Evolutionary conservation across 1,284 basidiomycete genomes (phyloP).

Genomic region (Limonomyces culmigenus): DNA sequence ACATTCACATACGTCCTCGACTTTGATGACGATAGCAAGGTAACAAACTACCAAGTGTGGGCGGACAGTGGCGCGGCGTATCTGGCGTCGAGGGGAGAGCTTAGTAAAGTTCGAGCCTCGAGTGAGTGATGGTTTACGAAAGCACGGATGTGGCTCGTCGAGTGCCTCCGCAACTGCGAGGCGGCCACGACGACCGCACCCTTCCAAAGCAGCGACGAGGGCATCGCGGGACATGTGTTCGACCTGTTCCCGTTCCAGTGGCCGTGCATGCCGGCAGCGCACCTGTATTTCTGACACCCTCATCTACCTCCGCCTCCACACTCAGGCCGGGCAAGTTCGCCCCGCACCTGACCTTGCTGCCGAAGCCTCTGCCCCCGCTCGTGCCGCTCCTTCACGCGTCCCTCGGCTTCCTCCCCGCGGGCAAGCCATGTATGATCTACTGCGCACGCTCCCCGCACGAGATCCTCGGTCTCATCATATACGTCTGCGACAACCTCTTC

Average conservation of each 20-base stretch:
- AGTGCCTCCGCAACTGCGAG: constrained; percentile 38
- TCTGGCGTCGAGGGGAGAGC: constrained; percentile 34
- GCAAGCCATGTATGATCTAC: constrained; percentile 46
- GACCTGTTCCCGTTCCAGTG: constrained; percentile 43
- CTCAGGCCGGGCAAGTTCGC: too few species aligned
- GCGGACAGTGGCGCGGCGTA: constrained; percentile 49
- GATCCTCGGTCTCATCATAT: constrained; percentile 42
- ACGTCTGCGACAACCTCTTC: constrained; percentile 58
- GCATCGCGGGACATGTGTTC: constrained; percentile 46
- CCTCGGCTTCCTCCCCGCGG: constrained; percentile 27
- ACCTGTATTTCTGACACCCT: constrained; percentile 1
- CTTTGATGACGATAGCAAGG: constrained; percentile 37
- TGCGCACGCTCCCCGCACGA: constrained; percentile 52
- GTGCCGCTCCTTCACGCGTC: constrained; percentile 36
- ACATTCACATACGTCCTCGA: constrained; percentile 42
- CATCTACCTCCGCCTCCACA: constrained; percentile 2
- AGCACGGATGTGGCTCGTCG: too few species aligned
- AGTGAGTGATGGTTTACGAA: too few species aligned
- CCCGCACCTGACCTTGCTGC: too few species aligned
- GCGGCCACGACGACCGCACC: constrained; percentile 32
- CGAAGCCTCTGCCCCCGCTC: constrained; percentile 6
- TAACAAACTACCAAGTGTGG: constrained; percentile 47
- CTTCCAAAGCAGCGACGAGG: constrained; percentile 41
- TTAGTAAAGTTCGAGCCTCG: constrained; percentile 11
- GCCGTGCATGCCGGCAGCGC: constrained; percentile 12